These are phyloP conservation scores for Aspergillus steynii DNA, from an alignment of 495 filamentous ascomycete genomes.

Conservation along the genomic window DNA sequence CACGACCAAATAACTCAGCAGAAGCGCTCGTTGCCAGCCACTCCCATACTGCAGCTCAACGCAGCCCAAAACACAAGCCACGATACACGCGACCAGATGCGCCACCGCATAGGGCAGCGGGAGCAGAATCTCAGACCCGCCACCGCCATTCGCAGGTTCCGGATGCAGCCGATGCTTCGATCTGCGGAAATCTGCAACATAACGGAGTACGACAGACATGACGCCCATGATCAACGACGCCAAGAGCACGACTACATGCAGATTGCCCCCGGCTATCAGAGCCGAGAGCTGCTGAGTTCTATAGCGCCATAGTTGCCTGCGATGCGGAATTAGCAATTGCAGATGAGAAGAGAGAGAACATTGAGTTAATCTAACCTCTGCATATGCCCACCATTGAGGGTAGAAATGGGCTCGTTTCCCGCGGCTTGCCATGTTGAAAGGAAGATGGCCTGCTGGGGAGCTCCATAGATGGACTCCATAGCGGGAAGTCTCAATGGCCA, in stretches of 20 bases:
- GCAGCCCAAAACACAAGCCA: conserved; percentile 20
- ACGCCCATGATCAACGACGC: not conserved
- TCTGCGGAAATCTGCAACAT: conserved; percentile 5
- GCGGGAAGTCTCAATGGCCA: not conserved
- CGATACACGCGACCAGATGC: conserved; percentile 18
- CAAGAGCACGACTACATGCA: not conserved
- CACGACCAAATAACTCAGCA: conserved; percentile 21
- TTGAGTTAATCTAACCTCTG: conserved; percentile 13
- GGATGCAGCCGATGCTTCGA: not conserved
- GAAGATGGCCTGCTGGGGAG: conserved; percentile 11
- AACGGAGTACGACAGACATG: conserved; percentile 4
- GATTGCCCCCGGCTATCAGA: conserved; percentile 21
- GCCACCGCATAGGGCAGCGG: conserved; percentile 18
- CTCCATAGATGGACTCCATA: conserved; percentile 9
- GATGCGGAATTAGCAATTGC: not conserved
- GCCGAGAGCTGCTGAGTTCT: conserved; percentile 18
- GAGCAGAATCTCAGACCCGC: conserved; percentile 2
- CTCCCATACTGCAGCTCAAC: conserved; percentile 6
- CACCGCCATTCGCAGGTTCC: not conserved
- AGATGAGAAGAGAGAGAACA: not conserved
- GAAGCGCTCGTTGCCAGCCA: conserved; percentile 18
- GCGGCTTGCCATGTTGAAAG: conserved; percentile 1
- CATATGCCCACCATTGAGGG: conserved; percentile 4
- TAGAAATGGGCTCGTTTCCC: not conserved
- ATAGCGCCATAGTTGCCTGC: conserved; percentile 20